Conservation (phyloP, 2,329 filamentous ascomycete genomes). For the Thielaviopsis ethacetica region DNA sequence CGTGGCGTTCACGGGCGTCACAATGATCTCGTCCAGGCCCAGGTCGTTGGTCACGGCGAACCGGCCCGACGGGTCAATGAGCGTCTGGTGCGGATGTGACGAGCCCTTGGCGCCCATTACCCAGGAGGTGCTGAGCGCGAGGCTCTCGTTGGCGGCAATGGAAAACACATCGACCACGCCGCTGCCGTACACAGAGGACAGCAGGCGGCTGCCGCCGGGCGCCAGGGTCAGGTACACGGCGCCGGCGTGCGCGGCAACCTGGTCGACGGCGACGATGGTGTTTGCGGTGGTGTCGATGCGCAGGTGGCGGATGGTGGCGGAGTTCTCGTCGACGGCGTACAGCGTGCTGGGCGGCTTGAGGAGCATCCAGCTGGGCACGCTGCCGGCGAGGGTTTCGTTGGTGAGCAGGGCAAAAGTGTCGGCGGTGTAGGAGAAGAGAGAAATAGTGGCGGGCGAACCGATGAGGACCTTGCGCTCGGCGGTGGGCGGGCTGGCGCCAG, state of each 20-base stretch:
- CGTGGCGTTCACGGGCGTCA: slow-evolving; percentile 28
- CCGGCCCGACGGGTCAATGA: slow-evolving; percentile 31
- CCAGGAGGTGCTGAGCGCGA: slow-evolving; percentile 1
- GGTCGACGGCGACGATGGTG: slow-evolving; percentile 21
- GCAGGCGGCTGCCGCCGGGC: background rate
- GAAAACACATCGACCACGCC: slow-evolving; percentile 19
- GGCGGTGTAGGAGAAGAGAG: slow-evolving; percentile 22
- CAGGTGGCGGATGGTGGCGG: slow-evolving; percentile 24
- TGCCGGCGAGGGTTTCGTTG: slow-evolving; percentile 18
- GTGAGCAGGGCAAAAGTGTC: slow-evolving; percentile 22
- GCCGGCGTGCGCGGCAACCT: slow-evolving; percentile 18
- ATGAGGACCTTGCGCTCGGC: slow-evolving; percentile 22
- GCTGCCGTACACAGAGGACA: slow-evolving; percentile 10
- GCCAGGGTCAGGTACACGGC: slow-evolving; percentile 18
- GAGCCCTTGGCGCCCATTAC: slow-evolving; percentile 19
- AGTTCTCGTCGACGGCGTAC: slow-evolving; percentile 33
- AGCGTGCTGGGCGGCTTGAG: slow-evolving; percentile 24
- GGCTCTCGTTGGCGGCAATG: slow-evolving; percentile 16
- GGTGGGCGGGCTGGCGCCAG: too few relatives aligned
- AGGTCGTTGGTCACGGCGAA: slow-evolving; percentile 34
- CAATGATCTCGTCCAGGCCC: slow-evolving; percentile 29
- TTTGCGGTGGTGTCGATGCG: slow-evolving; percentile 20
- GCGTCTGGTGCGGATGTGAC: slow-evolving; percentile 30
- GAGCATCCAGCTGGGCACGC: slow-evolving; percentile 29
- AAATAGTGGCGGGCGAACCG: slow-evolving; percentile 23